phyloP scores from a whole-genome alignment of 2,329 filamentous ascomycete species.

The Ophiostoma fasciatum region DNA sequence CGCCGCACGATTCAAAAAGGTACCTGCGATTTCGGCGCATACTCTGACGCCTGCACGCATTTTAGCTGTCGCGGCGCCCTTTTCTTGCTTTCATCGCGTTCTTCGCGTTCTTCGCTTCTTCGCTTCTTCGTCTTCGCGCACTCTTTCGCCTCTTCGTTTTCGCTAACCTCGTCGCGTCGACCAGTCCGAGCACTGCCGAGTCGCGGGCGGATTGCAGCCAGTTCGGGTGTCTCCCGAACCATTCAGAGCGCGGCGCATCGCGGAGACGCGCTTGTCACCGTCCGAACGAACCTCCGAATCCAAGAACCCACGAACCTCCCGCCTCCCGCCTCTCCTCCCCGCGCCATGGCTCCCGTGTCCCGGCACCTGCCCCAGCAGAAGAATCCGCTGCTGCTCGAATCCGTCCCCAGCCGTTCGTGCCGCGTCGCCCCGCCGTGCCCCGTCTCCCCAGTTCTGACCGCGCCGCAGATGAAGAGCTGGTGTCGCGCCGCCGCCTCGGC shows the following conservation, averaged over 20 bases:
- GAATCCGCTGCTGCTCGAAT: slow-evolving; percentile 39
- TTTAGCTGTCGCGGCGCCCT: not conserved
- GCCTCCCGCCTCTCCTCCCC: not conserved
- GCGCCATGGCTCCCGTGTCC: too few species aligned
- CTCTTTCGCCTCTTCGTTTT: not conserved
- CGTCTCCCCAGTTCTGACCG: not conserved
- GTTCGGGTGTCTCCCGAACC: too few species aligned
- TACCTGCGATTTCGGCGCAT: too few species aligned
- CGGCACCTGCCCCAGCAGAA: slow-evolving; percentile 32
- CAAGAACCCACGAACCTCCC: too few species aligned
- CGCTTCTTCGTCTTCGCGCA: not conserved
- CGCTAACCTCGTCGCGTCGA: not conserved
- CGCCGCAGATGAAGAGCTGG: slow-evolving; percentile 54
- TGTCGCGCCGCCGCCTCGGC: slow-evolving; percentile 73
- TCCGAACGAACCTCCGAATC: too few species aligned
- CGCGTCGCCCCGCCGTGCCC: too few species aligned
- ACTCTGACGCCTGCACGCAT: too few species aligned
- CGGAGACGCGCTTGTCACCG: too few species aligned
- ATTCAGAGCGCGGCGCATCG: too few species aligned
- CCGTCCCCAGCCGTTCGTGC: slow-evolving; percentile 34
- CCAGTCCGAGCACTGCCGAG: too few species aligned
- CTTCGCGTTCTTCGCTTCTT: not conserved
- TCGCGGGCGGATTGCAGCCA: too few species aligned
- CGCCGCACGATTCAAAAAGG: too few species aligned
- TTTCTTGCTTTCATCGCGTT: not conserved